Evolutionary conservation across 805 yeast species (phyloP), one percentile per base, ranked within the genome.

Genomic region (Candida koratica): DNA sequence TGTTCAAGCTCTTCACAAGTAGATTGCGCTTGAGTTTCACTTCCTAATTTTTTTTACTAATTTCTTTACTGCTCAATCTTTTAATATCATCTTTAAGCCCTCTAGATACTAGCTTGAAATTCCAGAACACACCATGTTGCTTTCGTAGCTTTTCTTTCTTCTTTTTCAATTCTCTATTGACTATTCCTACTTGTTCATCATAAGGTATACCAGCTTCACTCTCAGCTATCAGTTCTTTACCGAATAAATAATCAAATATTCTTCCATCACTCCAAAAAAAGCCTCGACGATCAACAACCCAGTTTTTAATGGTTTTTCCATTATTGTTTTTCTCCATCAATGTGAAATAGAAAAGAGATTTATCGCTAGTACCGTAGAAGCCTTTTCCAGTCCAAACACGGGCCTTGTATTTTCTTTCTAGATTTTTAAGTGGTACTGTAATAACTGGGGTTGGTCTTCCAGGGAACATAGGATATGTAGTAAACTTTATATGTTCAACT

Each of bases 181-280:
- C 61, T 23, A 74, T 60, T 33, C 75, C 74, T 48, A 73, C 56
- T 55, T 75, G 71, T 48, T 73, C 80, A 52, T 81, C 81, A 52
- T 79, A 69, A 11, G 78, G 73, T 39, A 79, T 58, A 8, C 85
- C 87, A 32, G 72, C 75, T 55, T 84, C 90, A 3, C 93, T 89
- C 40, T 75, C 81, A 12, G 79, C 81, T n/a, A 84, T 54, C 1
- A 84, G 60, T 52, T 84, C 93, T 51, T 83, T 81, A 15, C 94
- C 93, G 48, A 86, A 82, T n/a, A 86, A 49, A 35, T 77, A 73
- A 55, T 86, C 95, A 58, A 81, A 82, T 2, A 86, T 82, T 41
- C 95, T 69, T 11, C 95, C 95, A 56, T 86, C 95, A 22, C 93
- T 89, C 95, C 95, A 86, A 62, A 84, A 86, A 68, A 87, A 86